Conservation (phyloP, 2,329 filamentous ascomycete genomes). For the Ilyonectria sp. region DNA sequence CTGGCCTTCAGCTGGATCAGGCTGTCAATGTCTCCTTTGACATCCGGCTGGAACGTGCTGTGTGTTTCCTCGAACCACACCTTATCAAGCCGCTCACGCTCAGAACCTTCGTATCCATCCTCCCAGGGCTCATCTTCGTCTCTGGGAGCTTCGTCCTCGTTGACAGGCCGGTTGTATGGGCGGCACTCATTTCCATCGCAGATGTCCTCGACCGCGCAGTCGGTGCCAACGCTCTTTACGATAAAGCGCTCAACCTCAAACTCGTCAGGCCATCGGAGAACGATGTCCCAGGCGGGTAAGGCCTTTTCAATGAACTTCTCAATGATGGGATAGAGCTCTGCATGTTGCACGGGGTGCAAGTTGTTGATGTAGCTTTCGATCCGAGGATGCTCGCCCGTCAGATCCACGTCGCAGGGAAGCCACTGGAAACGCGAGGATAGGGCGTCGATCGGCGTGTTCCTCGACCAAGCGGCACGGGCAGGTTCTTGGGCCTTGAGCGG, state of each 20-base stretch:
- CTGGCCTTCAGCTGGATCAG: slow-evolving; percentile 30
- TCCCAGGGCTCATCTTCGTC: slow-evolving; percentile 35
- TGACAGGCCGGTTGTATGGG: slow-evolving; percentile 40
- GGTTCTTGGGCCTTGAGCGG: slow-evolving; percentile 22
- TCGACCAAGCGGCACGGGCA: slow-evolving; percentile 9
- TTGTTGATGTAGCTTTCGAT: slow-evolving; percentile 70
- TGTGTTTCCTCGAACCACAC: slow-evolving; percentile 51
- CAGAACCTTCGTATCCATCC: slow-evolving; percentile 36
- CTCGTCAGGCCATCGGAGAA: slow-evolving; percentile 52
- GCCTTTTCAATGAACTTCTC: slow-evolving; percentile 58
- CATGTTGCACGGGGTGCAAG: slow-evolving; percentile 60
- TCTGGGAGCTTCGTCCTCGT: slow-evolving; percentile 44
- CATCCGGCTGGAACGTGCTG: slow-evolving; percentile 33
- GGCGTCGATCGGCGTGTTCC: not conserved
- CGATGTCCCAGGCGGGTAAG: slow-evolving; percentile 63
- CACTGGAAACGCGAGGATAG: slow-evolving; percentile 56
- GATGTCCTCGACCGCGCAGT: slow-evolving; percentile 40
- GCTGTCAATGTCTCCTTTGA: slow-evolving; percentile 10
- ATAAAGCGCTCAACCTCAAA: slow-evolving; percentile 48
- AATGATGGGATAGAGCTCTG: slow-evolving; percentile 57
- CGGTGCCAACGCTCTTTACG: slow-evolving; percentile 15
- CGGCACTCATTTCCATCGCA: slow-evolving; percentile 38
- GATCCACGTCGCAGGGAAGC: slow-evolving; percentile 66
- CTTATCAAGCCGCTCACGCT: slow-evolving; percentile 43
- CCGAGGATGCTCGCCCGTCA: slow-evolving; percentile 54